phyloP scores from a whole-genome alignment of 257 asterid genomes.

The Plantago major region DNA sequence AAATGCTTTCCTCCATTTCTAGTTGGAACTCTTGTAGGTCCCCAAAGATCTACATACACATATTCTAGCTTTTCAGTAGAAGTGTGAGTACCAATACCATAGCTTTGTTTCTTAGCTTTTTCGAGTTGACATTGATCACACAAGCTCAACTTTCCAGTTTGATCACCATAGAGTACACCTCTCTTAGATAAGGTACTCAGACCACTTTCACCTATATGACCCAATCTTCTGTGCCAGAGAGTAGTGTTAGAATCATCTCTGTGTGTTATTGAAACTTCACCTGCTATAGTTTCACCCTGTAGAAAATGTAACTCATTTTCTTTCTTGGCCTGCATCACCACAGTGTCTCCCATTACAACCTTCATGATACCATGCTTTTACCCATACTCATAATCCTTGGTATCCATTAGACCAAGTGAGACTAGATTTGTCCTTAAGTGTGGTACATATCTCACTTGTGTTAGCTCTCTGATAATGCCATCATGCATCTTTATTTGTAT shows the following conservation, averaged over 20 bases:
- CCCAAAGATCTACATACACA: neutral
- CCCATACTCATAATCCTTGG: neutral
- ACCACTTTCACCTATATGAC: neutral
- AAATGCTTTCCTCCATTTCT: neutral
- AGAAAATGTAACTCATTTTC: no score
- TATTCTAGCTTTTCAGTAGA: no score
- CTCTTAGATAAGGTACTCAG: neutral
- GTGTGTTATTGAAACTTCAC: neutral
- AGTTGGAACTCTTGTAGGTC: neutral
- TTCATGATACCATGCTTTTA: neutral
- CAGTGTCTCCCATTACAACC: neutral
- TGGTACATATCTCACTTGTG: neutral
- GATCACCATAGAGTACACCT: neutral
- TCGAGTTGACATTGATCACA: no score
- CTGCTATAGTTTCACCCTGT: neutral
- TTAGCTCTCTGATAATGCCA: neutral
- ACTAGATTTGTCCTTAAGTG: neutral
- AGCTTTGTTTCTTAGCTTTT: no score
- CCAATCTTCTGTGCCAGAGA: neutral
- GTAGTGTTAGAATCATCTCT: neutral
- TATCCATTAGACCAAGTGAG: neutral
- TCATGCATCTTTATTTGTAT: neutral
- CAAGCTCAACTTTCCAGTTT: no score
- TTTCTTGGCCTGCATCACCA: neutral
- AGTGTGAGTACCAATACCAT: no score